These are phyloP conservation scores for Fonsecaea multimorphosa DNA, from an alignment of 2,329 filamentous ascomycete genomes.

Conservation along the genomic window DNA sequence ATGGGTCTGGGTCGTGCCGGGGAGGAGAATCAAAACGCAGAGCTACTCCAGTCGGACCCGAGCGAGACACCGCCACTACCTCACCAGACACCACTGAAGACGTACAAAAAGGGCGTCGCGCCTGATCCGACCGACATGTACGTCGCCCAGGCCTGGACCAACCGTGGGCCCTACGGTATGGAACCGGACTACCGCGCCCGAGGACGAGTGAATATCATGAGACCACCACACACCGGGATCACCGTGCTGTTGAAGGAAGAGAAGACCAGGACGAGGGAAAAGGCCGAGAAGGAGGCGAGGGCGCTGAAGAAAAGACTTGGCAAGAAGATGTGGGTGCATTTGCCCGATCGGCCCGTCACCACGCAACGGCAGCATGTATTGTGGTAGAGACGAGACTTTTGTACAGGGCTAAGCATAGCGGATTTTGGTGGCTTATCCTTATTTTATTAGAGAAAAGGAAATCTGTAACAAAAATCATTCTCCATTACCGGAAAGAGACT, in stretches of 20 bases:
- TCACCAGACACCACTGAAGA: slow-evolving; percentile 59
- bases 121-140: slow-evolving; percentile 83
- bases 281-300: slow-evolving; percentile 78
- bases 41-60: slow-evolving; percentile 26
- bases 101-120: slow-evolving; percentile 72
- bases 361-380: slow-evolving; percentile 88
- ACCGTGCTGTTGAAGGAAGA: slow-evolving; percentile 90
- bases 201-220: slow-evolving; percentile 71
- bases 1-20: slow-evolving; percentile 70
- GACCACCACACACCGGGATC: slow-evolving; percentile 75
- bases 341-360: slow-evolving; percentile 84
- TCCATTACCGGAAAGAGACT: neutral
- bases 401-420: neutral
- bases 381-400: slow-evolving; percentile 66
- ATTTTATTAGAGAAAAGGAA: neutral
- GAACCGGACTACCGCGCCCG: slow-evolving; percentile 75
- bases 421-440: neutral
- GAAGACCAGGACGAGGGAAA: slow-evolving; percentile 80
- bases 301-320: slow-evolving; percentile 74
- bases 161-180: slow-evolving; percentile 69
- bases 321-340: slow-evolving; percentile 78
- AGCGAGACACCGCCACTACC: slow-evolving; percentile 34
- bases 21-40: slow-evolving; percentile 5
- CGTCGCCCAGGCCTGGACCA: slow-evolving; percentile 91
- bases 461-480: slow-evolving; percentile 1